These are phyloP conservation scores for Pseudozyma tsukubaensis DNA, from an alignment of 1,284 basidiomycete species.

Conservation along the genomic window DNA sequence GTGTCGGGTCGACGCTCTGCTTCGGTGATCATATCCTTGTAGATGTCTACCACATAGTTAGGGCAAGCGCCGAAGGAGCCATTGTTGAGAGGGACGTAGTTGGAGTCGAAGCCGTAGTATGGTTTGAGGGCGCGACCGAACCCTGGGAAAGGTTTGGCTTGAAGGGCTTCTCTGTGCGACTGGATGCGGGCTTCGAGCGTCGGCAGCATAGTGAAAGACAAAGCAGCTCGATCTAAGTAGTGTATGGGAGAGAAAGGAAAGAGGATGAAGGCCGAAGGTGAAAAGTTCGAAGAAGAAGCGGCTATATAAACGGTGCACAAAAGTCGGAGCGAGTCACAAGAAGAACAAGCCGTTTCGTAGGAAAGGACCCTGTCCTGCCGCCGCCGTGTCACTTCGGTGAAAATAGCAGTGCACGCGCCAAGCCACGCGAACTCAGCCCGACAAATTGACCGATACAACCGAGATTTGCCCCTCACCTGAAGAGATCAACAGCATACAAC, in stretches of 20 bases:
- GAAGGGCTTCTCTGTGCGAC: constrained; percentile 14
- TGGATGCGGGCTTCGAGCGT: constrained; percentile 22
- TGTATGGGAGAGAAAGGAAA: neutral
- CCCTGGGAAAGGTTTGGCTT: constrained; percentile 30
- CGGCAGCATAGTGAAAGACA: neutral
- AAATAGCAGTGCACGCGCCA: constrained; percentile 2
- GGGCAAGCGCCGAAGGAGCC: constrained; percentile 48
- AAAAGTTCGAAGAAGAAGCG: neutral
- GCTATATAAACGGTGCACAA: neutral
- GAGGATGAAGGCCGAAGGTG: neutral
- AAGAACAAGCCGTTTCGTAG: neutral
- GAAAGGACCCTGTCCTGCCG: neutral
- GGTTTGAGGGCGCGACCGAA: constrained; percentile 34
- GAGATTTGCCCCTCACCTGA: neutral
- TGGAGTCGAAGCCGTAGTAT: constrained; percentile 35
- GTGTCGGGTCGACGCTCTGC: constrained; percentile 36
- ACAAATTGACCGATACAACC: constrained; percentile 11
- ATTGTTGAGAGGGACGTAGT: constrained; percentile 46
- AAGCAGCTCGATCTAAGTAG: neutral
- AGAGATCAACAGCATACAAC: too few species aligned
- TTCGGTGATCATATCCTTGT: constrained; percentile 24
- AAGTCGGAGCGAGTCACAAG: constrained; percentile 11
- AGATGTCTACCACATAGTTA: constrained; percentile 33
- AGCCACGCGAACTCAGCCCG: neutral
- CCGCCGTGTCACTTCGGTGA: neutral